Evolutionary conservation across 2,329 filamentous ascomycete species (phyloP), one percentile per base, ranked within the genome.

Genomic region (Ophiostoma quercus): DNA sequence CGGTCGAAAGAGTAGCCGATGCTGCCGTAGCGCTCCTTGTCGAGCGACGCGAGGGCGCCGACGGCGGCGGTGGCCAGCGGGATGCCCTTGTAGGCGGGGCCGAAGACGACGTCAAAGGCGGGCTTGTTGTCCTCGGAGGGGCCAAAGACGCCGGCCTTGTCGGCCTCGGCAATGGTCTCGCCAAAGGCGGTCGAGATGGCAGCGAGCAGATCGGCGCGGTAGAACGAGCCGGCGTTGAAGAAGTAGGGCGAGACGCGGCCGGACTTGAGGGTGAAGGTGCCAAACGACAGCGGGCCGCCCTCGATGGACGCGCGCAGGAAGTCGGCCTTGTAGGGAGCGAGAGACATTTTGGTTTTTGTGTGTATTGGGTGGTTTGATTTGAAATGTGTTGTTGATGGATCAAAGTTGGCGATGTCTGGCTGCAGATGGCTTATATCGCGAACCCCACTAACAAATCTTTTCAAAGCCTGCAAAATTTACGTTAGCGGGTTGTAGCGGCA

Each of bases 21-120:
- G 62, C 84, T 80, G 70, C 87, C 87, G 80, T 90, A 95, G 79
- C 39, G 73, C 19, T 57, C 71, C 22, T 72, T 71, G 62, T 78
- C 79, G 9, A 74, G 77, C 6, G 78, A 76, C 5, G 74, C 75
- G 63, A 81, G 82, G 43, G 79, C 80, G 7, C 80, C 78, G 77
- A 80, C 82, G 63, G 81, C 90, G 2, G 91, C 86, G 19, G 90
- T 89, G 63, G 91, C 91, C n/a, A 98, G 87, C 1, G 94, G 92
- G 74, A 98, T 97, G 63, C 95, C 95, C 83, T 98, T 99, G 85
- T 98, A 99, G 11, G 95, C 94, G 2, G 95, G 94, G 19, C 87
- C 94, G 79, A 98, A 98, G 76, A 98, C 84, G 75, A 98, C 86
- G 78, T 98, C 94, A 79, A 96, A 90, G 9, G 71, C 65, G 2